Evolutionary conservation across 345 rosid genomes (phyloP).

Genomic region (Pseudoturritis turrita): DNA sequence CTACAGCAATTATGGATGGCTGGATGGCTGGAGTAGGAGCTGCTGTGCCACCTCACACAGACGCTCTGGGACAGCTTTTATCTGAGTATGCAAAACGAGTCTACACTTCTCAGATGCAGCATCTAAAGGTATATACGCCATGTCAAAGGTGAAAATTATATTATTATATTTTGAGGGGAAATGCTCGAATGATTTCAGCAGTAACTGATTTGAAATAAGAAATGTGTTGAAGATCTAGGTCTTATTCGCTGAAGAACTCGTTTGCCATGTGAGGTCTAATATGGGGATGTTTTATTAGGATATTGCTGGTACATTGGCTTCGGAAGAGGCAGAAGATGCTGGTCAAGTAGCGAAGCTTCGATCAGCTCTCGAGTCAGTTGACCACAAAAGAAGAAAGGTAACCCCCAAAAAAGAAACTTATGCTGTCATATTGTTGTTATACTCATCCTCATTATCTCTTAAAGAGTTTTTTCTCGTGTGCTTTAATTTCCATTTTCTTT

Average conservation of each 20-base stretch:
- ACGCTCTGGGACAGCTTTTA: slow-evolving; percentile 93
- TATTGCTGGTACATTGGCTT: slow-evolving; percentile 89
- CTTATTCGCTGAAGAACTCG: neutral
- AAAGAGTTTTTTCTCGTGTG: neutral
- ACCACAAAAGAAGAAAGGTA: slow-evolving; percentile 96
- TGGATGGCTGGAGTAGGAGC: slow-evolving; percentile 99
- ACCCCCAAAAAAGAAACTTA: neutral
- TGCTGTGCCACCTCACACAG: slow-evolving; percentile 91
- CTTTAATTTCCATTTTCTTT: neutral
- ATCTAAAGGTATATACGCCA: slow-evolving; percentile 63
- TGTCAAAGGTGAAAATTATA: neutral
- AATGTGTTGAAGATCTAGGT: neutral
- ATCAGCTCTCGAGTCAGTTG: slow-evolving; percentile 96
- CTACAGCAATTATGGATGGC: slow-evolving; percentile 99
- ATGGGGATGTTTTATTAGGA: slow-evolving; percentile 43
- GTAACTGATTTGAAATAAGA: neutral
- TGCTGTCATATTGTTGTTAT: neutral
- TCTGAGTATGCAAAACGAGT: slow-evolving; percentile 93
- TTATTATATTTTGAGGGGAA: neutral
- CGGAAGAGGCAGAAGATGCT: slow-evolving; percentile 87
- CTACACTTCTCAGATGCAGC: slow-evolving; percentile 90
- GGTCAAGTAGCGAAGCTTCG: slow-evolving; percentile 85
- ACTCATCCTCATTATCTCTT: neutral
- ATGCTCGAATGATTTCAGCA: neutral
- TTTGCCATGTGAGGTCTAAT: slow-evolving; percentile 6